These are phyloP conservation scores for Oryza brachyantha DNA, from an alignment of 176 grass and related monocot genomes.

Conservation along the genomic window DNA sequence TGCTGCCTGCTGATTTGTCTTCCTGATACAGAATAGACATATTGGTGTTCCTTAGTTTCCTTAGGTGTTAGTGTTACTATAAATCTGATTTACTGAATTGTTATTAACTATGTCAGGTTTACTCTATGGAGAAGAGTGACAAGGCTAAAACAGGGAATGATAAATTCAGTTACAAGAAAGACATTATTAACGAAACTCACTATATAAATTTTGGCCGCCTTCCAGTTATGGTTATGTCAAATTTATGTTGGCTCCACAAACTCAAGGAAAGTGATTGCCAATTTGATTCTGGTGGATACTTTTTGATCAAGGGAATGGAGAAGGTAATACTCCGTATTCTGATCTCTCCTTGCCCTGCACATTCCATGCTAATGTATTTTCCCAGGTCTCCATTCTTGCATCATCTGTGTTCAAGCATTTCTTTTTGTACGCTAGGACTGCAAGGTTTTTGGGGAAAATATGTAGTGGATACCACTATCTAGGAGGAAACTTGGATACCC, in stretches of 20 bases:
- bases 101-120: conserved; percentile 57
- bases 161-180: conserved; percentile 49
- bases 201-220: conserved; percentile 59
- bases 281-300: conserved; percentile 95
- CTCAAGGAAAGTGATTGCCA: conserved; percentile 68
- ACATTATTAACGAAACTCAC: conserved; percentile 49
- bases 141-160: conserved; percentile 83
- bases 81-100: conserved; percentile 26
- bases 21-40: background rate
- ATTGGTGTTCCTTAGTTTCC: conserved; percentile 14
- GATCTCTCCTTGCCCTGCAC: conserved; percentile 19
- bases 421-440: conserved; percentile 12
- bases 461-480: no score
- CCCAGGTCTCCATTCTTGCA: background rate
- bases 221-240: conserved; percentile 88
- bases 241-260: conserved; percentile 70
- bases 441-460: background rate
- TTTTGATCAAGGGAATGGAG: conserved; percentile 98
- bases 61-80: conserved; percentile 2
- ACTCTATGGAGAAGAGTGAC: conserved; percentile 78
- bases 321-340: conserved; percentile 56
- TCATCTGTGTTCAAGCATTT: background rate
- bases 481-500: background rate
- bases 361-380: conserved; percentile 23
- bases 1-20: background rate